Evolutionary conservation across 805 yeast genomes (phyloP), one percentile per base, ranked within the genome.

Genomic region (Wickerhamomyces strasburgensis): DNA sequence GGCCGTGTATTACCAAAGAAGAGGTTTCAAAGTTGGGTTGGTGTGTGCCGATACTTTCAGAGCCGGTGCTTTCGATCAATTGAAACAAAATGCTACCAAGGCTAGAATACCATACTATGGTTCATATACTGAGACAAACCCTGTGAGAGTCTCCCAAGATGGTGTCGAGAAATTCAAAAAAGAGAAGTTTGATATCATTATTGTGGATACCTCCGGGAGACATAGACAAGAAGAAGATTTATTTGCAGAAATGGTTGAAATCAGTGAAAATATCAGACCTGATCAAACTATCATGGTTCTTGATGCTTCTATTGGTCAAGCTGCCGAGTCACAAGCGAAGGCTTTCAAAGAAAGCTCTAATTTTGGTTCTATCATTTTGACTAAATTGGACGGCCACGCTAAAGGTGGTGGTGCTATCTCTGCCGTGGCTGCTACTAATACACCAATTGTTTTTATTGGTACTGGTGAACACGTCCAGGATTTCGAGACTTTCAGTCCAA

Each of bases 321-420:
- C 98, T 10, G 98, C 98, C 3, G 96, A 90, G 67, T 73, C 83
- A 6, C 98, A 90, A 63, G 86, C 96, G 5, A 75, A 73, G 54
- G 98, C 98, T 0, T 90, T 90, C 67, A 93, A 90, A 61, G 96
- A 89, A 35, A 77, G 89, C 23, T 71, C 96, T 5, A 80, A 90
- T 56, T 93, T 93, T 56, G 98, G 98, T 52, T 88, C 97, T 18
- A 90, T 90, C 46, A 83, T 90, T 42, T 72, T 90, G 56, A 90
- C 98, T 16, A 90, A 90, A 61, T 80, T 90, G 94, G 98, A 90
- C 63, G 98, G 98, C 35, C 97, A 93, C 55, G 98, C 98, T 27
- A 90, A 84, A 64, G 98, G 98, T 60, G 98, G 98, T 65, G 98
- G 98, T 70, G 98, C 98, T 21, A 89, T 90, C 37, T 87, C 96